Base-by-base conservation (phyloP, 1,284 basidiomycete species). In the Austropuccinia psidii region DNA sequence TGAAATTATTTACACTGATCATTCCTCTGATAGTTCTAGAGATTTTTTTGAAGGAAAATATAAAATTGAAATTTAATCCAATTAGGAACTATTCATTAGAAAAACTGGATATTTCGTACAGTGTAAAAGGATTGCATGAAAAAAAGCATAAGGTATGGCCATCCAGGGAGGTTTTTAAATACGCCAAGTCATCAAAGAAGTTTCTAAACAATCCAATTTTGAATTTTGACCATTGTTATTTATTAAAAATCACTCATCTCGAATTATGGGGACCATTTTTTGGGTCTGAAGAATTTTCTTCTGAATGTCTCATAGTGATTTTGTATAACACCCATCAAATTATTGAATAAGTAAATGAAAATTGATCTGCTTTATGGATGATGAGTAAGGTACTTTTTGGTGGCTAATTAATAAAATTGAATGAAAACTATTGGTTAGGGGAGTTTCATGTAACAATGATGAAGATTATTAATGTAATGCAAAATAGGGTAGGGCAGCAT, bases 191-290 rank as follows among this genome's bases (percentile, higher is more conserved):
- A 37, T 72, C 54, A 54, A 60, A 47, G 43, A 27, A 39, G 13
- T 52, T 74, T 9, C 75, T 66, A 50, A 33, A 58, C 2, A 33
- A 68, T 31, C 49, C 45, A n/a, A 54, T 29, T 13, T 27, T 57
- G 6, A 62, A 67, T 47, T 73, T 73, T 27, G 75, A 75, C 57
- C 75, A 75, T 65, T 73, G 75, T 55, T 75, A 66, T 60, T 73
- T 64, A 17, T 50, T 61, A 9, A 73, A 75, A 24, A 75, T 75
- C 43, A 73, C 75, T 27, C 73, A 74, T 31, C 21, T 67, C 33
- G 31, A 31, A 43, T 49, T 47, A 43, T 75, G 75, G 75, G 75
- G 75, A 37, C 62, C 75, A 2, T 61, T 75, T 8, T 39, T 55
- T 47, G 41, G 49, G 8, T 35, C 69, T 24, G 73, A 73, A 33